phyloP scores from a whole-genome alignment of 305 asterid genomes.

The Fraxinus velutina region DNA sequence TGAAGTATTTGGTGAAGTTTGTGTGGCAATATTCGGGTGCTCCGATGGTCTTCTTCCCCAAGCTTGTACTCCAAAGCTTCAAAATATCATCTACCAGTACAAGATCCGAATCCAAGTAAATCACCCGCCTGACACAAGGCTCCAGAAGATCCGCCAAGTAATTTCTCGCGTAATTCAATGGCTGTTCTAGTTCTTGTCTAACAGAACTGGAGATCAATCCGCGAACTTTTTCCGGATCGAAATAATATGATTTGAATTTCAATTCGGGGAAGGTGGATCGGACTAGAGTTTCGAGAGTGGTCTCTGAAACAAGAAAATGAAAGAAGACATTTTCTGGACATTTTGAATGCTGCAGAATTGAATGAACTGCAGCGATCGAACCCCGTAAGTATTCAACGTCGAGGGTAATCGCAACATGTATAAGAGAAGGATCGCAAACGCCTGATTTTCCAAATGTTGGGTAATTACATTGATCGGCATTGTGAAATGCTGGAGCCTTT shows the following conservation, averaged over 20 bases:
- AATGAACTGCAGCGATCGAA: slow-evolving; percentile 23
- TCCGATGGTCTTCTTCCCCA: slow-evolving; percentile 30
- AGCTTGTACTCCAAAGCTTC: slow-evolving; percentile 30
- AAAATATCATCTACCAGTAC: slow-evolving; percentile 36
- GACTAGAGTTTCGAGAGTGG: slow-evolving; percentile 14
- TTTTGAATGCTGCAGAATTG: slow-evolving; percentile 17
- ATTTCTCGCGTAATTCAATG: slow-evolving; percentile 42
- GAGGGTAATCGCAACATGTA: slow-evolving; percentile 24
- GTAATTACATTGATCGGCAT: not conserved
- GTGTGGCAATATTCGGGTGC: slow-evolving; percentile 47
- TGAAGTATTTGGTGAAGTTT: slow-evolving; percentile 41
- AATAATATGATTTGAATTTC: slow-evolving; percentile 30
- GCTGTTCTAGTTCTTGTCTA: slow-evolving; percentile 39
- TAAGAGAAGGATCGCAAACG: slow-evolving; percentile 5
- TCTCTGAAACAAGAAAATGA: slow-evolving; percentile 19
- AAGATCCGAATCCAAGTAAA: slow-evolving; percentile 43
- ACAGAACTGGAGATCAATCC: slow-evolving; percentile 30
- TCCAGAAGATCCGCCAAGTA: slow-evolving; percentile 34
- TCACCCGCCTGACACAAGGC: slow-evolving; percentile 31
- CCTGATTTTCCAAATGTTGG: not conserved
- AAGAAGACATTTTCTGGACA: slow-evolving; percentile 23
- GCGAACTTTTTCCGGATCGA: slow-evolving; percentile 32
- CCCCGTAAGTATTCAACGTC: slow-evolving; percentile 18
- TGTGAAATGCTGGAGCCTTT: not conserved
- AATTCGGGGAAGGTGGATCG: slow-evolving; percentile 29